Evolutionary conservation across 257 asterid genomes (phyloP).

Genomic region (Capsicum rhomboideum): DNA sequence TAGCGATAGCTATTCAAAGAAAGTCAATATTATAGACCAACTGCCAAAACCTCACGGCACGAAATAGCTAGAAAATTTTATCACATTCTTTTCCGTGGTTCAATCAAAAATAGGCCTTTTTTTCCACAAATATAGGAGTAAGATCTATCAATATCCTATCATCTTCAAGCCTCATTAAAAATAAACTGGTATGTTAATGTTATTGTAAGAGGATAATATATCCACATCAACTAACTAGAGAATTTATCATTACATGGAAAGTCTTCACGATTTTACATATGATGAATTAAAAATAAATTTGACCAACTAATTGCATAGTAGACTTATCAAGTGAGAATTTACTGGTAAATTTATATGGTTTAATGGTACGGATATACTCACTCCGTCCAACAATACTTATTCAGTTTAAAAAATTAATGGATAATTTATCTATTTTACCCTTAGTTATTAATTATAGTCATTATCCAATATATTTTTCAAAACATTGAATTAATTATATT

Average conservation of each 20-base stretch:
- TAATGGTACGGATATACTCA: neutral
- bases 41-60: neutral
- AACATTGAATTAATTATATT: no score
- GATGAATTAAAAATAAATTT: neutral
- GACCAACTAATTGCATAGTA: neutral
- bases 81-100: neutral
- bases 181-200: no score
- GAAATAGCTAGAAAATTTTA: neutral
- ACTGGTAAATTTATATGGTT: neutral
- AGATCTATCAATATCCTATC: no score
- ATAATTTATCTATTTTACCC: no score
- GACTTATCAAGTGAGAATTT: neutral
- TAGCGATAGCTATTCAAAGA: neutral
- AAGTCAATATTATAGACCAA: neutral
- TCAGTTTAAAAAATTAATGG: no score
- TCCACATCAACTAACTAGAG: neutral
- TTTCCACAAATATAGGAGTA: no score
- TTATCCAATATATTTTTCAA: no score
- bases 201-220: neutral
- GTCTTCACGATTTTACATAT: neutral
- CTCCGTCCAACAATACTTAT: no score
- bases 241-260: neutral
- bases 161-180: no score
- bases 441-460: no score
- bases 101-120: no score